Percentiles rank a stretch among this genome's conserved stretches.
These are phyloP conservation scores for Colletotrichum kahawae DNA, from an alignment of 2,329 filamentous ascomycete species.

Conservation along the genomic window DNA sequence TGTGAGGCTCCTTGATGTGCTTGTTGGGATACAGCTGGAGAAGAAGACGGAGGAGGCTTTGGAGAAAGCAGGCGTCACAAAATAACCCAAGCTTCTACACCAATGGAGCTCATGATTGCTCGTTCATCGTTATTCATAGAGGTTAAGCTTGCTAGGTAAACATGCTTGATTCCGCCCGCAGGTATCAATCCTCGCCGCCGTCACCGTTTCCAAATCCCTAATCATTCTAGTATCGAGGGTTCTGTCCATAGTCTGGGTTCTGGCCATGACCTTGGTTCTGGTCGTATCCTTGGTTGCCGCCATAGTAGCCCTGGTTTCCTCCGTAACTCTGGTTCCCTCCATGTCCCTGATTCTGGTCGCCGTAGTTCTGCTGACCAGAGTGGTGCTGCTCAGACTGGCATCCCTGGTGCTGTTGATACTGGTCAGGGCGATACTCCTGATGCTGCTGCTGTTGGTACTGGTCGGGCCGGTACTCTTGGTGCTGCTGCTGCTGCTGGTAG, in stretches of 20 bases:
- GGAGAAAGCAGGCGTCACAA: not conserved
- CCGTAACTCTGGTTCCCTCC: conserved; percentile 27
- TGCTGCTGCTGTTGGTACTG: conserved; percentile 25
- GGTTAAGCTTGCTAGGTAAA: not conserved
- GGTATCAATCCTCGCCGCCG: not conserved
- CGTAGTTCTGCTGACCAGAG: not conserved
- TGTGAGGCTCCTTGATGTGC: conserved; percentile 1
- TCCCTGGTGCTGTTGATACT: conserved; percentile 24
- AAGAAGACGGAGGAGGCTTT: not conserved
- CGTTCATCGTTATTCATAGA: conserved; percentile 10
- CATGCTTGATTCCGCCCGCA: not conserved
- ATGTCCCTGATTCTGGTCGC: conserved; percentile 14
- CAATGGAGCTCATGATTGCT: not conserved
- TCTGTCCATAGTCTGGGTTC: conserved; percentile 1
- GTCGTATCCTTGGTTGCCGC: conserved; percentile 12
- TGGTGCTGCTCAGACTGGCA: conserved; percentile 17
- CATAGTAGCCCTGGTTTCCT: not conserved
- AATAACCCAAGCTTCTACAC: fast-evolving
- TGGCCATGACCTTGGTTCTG: not conserved
- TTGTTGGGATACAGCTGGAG: conserved; percentile 2
- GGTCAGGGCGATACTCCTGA: conserved; percentile 18
- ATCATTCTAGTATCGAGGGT: conserved; percentile 28
- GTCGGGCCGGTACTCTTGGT: conserved; percentile 29
- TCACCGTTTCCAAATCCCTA: fast-evolving
- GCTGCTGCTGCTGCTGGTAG: conserved; percentile 27